Percentiles rank a stretch among this genome's conserved stretches.
Evolutionary conservation across 345 rosid genomes (phyloP).

Genomic region (Populus simonii): DNA sequence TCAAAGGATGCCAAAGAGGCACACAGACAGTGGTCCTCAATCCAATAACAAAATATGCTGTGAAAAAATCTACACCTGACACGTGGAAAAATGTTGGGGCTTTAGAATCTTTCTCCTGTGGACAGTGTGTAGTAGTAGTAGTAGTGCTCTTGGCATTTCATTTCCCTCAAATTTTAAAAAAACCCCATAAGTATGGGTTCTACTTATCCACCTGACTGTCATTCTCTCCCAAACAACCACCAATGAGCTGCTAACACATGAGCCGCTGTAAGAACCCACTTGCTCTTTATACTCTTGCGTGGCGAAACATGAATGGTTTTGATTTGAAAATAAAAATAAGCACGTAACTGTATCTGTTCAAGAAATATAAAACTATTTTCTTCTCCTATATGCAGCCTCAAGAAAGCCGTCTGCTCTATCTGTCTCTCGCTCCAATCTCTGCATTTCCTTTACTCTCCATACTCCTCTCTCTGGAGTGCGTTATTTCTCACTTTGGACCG

Average conservation of each 20-base stretch:
- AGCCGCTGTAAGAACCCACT: not conserved
- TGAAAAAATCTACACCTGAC: not conserved
- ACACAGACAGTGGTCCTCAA: not conserved
- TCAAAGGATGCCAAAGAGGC: not conserved
- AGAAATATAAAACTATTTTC: constrained; percentile 19
- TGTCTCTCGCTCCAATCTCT: constrained; percentile 2
- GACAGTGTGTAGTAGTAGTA: not conserved
- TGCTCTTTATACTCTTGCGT: not conserved
- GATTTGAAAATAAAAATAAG: not conserved
- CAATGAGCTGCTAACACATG: not conserved
- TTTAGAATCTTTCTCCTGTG: constrained; percentile 20
- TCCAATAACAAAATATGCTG: not conserved
- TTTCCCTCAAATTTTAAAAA: constrained; percentile 2
- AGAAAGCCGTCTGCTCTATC: not conserved
- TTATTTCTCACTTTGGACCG: constrained; percentile 1
- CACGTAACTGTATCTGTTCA: not conserved
- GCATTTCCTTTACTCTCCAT: constrained; percentile 5
- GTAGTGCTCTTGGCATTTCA: not conserved
- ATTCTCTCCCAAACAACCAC: not conserved
- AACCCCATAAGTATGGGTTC: not conserved
- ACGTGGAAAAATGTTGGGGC: constrained; percentile 7
- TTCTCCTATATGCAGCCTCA: constrained; percentile 9
- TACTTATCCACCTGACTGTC: not conserved
- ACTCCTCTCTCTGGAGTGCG: not conserved
- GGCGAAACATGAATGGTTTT: constrained; percentile 10